Percentiles rank a stretch among this genome's conserved stretches.
phyloP scores from a whole-genome alignment of 2,329 filamentous ascomycete species.

The Clonostachys rosea region DNA sequence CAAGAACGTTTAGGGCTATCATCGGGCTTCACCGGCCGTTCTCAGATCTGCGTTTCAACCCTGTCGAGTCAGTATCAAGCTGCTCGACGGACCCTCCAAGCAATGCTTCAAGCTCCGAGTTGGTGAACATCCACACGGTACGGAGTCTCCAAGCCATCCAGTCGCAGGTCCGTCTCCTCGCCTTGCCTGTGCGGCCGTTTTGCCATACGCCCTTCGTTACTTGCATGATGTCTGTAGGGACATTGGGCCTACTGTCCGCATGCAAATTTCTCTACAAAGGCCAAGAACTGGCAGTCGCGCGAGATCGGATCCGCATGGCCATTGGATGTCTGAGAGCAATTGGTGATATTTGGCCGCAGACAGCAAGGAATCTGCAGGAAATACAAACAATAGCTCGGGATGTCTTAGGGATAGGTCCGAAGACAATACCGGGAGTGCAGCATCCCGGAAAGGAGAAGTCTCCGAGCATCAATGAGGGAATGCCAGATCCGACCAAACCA shows the following conservation, averaged over 20 bases:
- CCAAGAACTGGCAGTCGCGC: conserved; percentile 23
- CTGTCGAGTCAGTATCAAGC: conserved; percentile 28
- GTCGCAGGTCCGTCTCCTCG: conserved; percentile 28
- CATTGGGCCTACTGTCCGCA: conserved; percentile 25
- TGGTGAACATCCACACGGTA: conserved; percentile 28
- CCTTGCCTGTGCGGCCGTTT: conserved; percentile 24
- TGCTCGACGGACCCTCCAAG: conserved; percentile 18
- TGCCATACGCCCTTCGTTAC: conserved; percentile 30
- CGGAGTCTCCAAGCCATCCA: conserved; percentile 28
- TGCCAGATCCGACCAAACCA: too few species aligned
- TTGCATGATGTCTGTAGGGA: conserved; percentile 32
- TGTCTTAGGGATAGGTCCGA: conserved; percentile 9
- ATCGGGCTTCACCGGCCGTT: conserved; percentile 30
- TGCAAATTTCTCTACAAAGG: conserved; percentile 25
- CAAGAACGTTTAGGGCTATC: conserved; percentile 14
- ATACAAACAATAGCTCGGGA: conserved; percentile 30
- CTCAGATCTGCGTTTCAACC: conserved; percentile 29
- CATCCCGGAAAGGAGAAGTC: too few species aligned
- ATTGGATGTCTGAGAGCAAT: conserved; percentile 30
- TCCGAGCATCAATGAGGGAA: too few species aligned
- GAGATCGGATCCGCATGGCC: conserved; percentile 32
- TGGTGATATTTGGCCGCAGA: conserved; percentile 27
- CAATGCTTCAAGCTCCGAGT: conserved; percentile 7
- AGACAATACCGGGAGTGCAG: too few species aligned
- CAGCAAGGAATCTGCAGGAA: conserved; percentile 26